A percentile compares a stretch with the other conserved stretches of the same genome.
Conservation (phyloP, 305 asterid genomes). For the Fraxinus nigra region DNA sequence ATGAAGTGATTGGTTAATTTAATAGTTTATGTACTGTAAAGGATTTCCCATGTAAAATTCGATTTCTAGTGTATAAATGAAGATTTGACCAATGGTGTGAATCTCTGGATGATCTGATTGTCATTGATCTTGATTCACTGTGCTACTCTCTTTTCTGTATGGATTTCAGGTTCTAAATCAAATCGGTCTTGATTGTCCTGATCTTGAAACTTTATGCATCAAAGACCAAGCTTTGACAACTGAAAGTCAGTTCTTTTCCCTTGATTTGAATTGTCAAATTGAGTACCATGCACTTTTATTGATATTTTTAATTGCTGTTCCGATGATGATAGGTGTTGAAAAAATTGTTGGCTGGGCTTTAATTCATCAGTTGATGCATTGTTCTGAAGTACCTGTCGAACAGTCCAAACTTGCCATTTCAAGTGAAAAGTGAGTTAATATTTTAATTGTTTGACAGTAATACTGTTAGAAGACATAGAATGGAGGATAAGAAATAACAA, state of each 20-base stretch:
- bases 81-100: background rate
- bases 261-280: conserved; percentile 22
- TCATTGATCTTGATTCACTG: conserved; percentile 13
- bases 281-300: conserved; percentile 14
- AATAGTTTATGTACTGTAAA: background rate
- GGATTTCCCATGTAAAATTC: background rate
- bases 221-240: conserved; percentile 80
- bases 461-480: background rate
- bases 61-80: background rate
- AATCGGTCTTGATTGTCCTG: conserved; percentile 57
- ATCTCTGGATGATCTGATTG: background rate
- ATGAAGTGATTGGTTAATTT: conserved; percentile 6
- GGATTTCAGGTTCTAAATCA: conserved; percentile 66
- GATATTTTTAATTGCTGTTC: conserved; percentile 28
- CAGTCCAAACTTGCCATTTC: conserved; percentile 54
- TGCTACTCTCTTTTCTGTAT: conserved; percentile 15
- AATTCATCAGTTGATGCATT: conserved; percentile 76
- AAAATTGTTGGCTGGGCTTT: conserved; percentile 79
- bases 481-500: background rate
- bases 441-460: conserved; percentile 11
- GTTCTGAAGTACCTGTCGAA: conserved; percentile 40
- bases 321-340: conserved; percentile 55
- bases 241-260: conserved; percentile 56
- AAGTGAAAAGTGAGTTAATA: conserved; percentile 52
- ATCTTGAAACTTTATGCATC: conserved; percentile 63